These are phyloP conservation scores for Dactylellina cionopaga DNA, from an alignment of 2,329 filamentous ascomycete genomes.

Conservation along the genomic window DNA sequence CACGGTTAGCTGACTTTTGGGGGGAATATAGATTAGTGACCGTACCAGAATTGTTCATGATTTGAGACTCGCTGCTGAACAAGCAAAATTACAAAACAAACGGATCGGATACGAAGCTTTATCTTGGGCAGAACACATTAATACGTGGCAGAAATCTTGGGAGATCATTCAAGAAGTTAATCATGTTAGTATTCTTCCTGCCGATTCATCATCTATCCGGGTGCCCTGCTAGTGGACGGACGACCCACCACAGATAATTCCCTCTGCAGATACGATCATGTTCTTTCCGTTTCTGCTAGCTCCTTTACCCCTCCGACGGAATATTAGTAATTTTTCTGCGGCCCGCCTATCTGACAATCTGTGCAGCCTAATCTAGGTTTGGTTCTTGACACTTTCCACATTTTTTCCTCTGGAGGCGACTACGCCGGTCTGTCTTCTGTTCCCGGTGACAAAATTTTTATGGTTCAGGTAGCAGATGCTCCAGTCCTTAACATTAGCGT, in stretches of 20 bases:
- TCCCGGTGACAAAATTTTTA: constrained; percentile 55
- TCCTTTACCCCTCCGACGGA: constrained; percentile 22
- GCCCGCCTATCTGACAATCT: constrained; percentile 39
- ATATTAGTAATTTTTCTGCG: constrained; percentile 45
- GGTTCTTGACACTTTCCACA: constrained; percentile 54
- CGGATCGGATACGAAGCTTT: constrained; percentile 54
- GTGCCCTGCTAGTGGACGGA: constrained; percentile 45
- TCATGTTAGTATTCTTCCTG: constrained; percentile 50
- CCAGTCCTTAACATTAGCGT: constrained; percentile 54
- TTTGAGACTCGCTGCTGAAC: constrained; percentile 53
- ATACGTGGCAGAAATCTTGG: constrained; percentile 54
- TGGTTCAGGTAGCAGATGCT: constrained; percentile 54
- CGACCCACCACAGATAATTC: constrained; percentile 49
- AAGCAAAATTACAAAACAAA: constrained; percentile 53
- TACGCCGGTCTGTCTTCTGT: constrained; percentile 52
- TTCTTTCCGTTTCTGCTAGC: constrained; percentile 8
- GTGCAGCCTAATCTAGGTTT: constrained; percentile 53
- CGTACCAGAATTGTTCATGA: constrained; percentile 54
- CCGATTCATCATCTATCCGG: constrained; percentile 34
- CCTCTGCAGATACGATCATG: constrained; percentile 48
- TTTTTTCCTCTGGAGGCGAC: constrained; percentile 53
- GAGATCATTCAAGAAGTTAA: constrained; percentile 53
- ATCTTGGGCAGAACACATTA: constrained; percentile 53
- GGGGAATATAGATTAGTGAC: constrained; percentile 49
- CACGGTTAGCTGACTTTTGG: constrained; percentile 40